A percentile compares a stretch with the other conserved stretches of the same genome.
phyloP scores from a whole-genome alignment of 805 yeast genomes.

The Groenewaldozyma tartarivorans region DNA sequence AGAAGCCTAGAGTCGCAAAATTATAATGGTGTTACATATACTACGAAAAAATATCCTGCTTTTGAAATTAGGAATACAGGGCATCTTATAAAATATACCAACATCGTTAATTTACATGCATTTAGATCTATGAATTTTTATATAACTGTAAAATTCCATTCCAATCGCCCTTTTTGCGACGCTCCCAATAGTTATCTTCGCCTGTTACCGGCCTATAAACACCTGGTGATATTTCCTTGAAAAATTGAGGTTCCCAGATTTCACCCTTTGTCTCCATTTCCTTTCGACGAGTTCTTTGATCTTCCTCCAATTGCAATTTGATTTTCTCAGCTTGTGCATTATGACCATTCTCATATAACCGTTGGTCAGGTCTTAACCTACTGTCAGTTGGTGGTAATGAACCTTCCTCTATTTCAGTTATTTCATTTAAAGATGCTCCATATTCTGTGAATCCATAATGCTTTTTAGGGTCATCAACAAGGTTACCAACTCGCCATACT shows the following conservation, averaged over 20 bases:
- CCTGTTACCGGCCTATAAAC: conserved; percentile 51
- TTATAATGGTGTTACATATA: too few relatives aligned
- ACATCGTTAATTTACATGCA: background rate
- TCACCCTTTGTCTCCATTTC: conserved; percentile 37
- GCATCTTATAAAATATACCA: background rate
- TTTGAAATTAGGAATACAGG: background rate
- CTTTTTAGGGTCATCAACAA: conserved; percentile 46
- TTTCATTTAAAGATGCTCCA: conserved; percentile 72
- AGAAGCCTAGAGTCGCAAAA: too few relatives aligned
- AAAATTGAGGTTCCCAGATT: conserved; percentile 52
- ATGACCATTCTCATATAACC: conserved; percentile 58
- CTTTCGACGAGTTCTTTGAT: conserved; percentile 70
- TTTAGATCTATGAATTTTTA: conserved; percentile 1
- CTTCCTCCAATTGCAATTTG: conserved; percentile 64
- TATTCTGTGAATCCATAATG: conserved; percentile 83
- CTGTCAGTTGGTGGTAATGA: conserved; percentile 78
- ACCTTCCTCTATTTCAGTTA: conserved; percentile 59
- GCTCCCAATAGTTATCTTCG: conserved; percentile 59
- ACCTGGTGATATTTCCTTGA: conserved; percentile 37
- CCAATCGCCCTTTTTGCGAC: conserved; percentile 42
- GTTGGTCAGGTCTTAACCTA: conserved; percentile 79
- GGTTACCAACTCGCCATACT: conserved; percentile 58
- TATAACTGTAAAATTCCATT: conserved; percentile 14
- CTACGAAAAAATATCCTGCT: too few relatives aligned
- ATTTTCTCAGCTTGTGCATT: conserved; percentile 61